phyloP scores from a whole-genome alignment of 306 rosid species.

The Quercus robur region DNA sequence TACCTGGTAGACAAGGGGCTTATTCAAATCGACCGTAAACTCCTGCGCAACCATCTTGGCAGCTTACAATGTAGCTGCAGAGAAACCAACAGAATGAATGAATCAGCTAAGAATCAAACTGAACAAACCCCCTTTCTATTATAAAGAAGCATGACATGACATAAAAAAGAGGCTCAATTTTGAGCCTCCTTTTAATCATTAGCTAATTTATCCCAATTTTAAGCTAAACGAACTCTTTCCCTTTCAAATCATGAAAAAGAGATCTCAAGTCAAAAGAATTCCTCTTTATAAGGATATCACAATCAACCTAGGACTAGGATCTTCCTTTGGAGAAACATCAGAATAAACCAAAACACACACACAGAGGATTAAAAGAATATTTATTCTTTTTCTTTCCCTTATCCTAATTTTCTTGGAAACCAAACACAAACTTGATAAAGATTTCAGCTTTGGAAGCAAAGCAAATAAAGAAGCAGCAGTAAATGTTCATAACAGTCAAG shows the following conservation, averaged over 20 bases:
- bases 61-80: conserved; percentile 23
- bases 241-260: neutral
- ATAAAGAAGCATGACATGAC: neutral
- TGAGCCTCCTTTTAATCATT: neutral
- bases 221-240: neutral
- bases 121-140: neutral
- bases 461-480: neutral
- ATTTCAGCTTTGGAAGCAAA: neutral
- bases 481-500: neutral
- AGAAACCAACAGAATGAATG: neutral
- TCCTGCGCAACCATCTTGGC: conserved; percentile 72
- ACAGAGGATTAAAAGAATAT: neutral
- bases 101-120: neutral
- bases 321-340: neutral
- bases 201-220: neutral
- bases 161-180: neutral
- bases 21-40: conserved; percentile 76
- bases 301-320: neutral
- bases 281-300: neutral
- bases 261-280: neutral
- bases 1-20: conserved; percentile 95
- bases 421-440: neutral
- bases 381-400: neutral
- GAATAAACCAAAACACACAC: neutral
- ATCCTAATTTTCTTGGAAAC: neutral